Conservation (phyloP, 2,329 filamentous ascomycete genomes). For the Pseudofabraea citricarpa region DNA sequence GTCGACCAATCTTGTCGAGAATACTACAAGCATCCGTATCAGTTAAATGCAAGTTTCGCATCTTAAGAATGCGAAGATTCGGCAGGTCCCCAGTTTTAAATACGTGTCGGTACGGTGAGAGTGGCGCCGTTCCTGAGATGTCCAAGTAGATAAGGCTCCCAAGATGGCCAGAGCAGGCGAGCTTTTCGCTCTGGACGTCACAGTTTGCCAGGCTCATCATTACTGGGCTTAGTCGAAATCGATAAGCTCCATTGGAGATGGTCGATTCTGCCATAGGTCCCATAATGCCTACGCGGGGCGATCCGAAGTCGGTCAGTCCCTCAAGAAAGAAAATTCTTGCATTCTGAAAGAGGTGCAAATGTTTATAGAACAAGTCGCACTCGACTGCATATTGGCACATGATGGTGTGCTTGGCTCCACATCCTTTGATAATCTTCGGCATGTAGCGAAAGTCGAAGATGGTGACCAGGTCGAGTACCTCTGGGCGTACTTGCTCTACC, state of each 20-base stretch:
- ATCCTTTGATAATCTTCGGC: no score
- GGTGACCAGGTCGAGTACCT: not conserved
- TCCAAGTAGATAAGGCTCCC: not conserved
- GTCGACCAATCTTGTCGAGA: conserved; percentile 30
- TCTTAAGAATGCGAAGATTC: conserved; percentile 47
- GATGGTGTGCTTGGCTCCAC: no score
- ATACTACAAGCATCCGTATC: conserved; percentile 31
- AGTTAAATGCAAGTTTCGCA: conserved; percentile 41
- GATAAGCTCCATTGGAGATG: not conserved
- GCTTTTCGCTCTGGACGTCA: not conserved
- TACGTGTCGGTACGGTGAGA: not conserved
- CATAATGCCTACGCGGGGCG: no score
- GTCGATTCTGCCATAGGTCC: no score
- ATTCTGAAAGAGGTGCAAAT: no score
- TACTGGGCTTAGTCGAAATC: not conserved
- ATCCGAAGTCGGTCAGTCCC: no score
- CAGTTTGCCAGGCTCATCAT: not conserved
- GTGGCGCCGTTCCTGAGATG: not conserved
- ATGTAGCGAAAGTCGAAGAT: not conserved
- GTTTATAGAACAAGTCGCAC: no score
- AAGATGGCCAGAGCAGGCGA: not conserved
- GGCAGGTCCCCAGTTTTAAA: conserved; percentile 26
- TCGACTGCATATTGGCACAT: no score
- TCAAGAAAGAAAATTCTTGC: no score
- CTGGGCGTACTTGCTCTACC: not conserved